These are phyloP conservation scores for Candida verbasci DNA, from an alignment of 805 yeast genomes.

Conservation along the genomic window DNA sequence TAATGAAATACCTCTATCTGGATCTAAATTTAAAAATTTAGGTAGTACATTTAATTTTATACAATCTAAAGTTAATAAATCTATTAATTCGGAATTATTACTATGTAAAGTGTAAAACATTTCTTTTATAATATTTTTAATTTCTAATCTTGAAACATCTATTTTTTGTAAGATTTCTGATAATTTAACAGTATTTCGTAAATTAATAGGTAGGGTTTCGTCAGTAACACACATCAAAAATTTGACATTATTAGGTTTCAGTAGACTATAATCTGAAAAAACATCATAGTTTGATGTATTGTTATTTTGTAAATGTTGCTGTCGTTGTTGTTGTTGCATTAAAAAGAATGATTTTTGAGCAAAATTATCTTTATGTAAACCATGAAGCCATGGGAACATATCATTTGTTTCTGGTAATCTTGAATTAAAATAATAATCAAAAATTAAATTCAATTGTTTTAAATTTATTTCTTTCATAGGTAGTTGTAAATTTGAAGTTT, in stretches of 20 bases:
- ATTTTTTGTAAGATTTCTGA: constrained; percentile 51
- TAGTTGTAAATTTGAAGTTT: background rate
- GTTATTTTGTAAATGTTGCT: constrained; percentile 15
- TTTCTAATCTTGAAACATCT: constrained; percentile 37
- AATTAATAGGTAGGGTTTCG: constrained; percentile 5
- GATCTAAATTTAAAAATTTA: constrained; percentile 56
- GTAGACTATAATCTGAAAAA: constrained; percentile 10
- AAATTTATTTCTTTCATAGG: constrained; percentile 14
- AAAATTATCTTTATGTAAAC: constrained; percentile 54
- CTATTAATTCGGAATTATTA: constrained; percentile 13
- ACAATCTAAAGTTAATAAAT: constrained; percentile 38
- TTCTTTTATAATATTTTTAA: constrained; percentile 15
- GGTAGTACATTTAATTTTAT: constrained; percentile 43
- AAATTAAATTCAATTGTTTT: constrained; percentile 16
- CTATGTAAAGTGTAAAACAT: constrained; percentile 4
- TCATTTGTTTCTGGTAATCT: constrained; percentile 56
- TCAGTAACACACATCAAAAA: constrained; percentile 35
- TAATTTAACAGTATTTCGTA: constrained; percentile 53
- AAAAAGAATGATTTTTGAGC: constrained; percentile 49
- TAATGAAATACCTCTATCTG: constrained; percentile 66
- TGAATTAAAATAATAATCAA: constrained; percentile 35
- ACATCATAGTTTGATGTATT: constrained; percentile 8
- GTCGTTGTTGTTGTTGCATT: constrained; percentile 26
- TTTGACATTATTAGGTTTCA: constrained; percentile 26
- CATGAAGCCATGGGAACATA: constrained; percentile 92